Evolutionary conservation across 2,329 filamentous ascomycete species (phyloP).

Genomic region (Colletotrichum karsti): DNA sequence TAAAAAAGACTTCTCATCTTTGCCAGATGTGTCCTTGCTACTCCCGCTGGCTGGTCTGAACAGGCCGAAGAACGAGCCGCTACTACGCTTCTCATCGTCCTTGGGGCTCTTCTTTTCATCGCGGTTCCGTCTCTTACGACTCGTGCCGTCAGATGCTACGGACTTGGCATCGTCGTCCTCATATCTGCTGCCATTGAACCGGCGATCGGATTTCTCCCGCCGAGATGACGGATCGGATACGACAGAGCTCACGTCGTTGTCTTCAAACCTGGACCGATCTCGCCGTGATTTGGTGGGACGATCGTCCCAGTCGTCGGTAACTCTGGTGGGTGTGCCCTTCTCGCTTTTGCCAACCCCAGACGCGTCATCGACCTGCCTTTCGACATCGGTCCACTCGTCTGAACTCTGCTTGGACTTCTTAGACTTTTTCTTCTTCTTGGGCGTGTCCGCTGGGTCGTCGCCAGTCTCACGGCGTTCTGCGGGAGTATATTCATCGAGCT

Average conservation of each 20-base stretch:
- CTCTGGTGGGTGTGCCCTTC: background rate
- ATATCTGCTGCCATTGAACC: slow-evolving; percentile 44
- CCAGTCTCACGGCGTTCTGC: slow-evolving; percentile 29
- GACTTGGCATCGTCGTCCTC: slow-evolving; percentile 60
- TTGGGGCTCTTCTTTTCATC: slow-evolving; percentile 46
- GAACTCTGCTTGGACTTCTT: slow-evolving; percentile 33
- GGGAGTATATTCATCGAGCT: slow-evolving; percentile 19
- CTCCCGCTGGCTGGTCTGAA: slow-evolving; percentile 52
- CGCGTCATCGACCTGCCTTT: slow-evolving; percentile 10
- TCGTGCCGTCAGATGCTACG: slow-evolving; percentile 40
- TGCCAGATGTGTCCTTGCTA: slow-evolving; percentile 42
- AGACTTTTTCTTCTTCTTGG: slow-evolving; percentile 43
- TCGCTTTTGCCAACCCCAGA: background rate
- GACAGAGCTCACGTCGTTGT: slow-evolving; percentile 58
- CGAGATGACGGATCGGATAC: slow-evolving; percentile 53
- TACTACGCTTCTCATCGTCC: slow-evolving; percentile 48
- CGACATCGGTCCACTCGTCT: slow-evolving; percentile 31
- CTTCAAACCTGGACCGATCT: slow-evolving; percentile 42
- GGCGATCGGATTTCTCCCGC: slow-evolving; percentile 43
- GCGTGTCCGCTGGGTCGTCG: slow-evolving; percentile 38
- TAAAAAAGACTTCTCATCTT: slow-evolving; percentile 67
- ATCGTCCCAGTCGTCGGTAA: slow-evolving; percentile 13
- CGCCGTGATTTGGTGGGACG: slow-evolving; percentile 18
- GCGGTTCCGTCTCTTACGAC: slow-evolving; percentile 40
- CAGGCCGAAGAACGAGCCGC: slow-evolving; percentile 57